Base-by-base conservation (phyloP, 768 basidiomycete species). In the Auricularia cornea region DNA sequence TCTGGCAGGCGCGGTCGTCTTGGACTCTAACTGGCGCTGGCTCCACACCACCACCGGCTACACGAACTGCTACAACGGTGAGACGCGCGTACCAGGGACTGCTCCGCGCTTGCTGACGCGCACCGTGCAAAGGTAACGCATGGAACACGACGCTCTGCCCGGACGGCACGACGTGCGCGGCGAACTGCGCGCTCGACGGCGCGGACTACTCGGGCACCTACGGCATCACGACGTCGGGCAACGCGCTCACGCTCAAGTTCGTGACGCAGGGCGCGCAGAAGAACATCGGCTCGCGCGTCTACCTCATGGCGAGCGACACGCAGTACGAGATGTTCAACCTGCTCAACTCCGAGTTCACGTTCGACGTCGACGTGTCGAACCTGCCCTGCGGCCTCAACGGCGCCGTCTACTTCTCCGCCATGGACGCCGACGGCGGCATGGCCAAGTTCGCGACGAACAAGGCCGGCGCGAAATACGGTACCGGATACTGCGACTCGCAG, bases 381-480 rank as follows among this genome's bases (percentile, higher is more conserved):
- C 78, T 84, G 60, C 79, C 79, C 5, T 84, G 83, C 67, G 83
- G 83, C 64, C 77, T 85, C 69, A 85, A 85, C 71, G 84, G 81
- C 67, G 84, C 84, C 12, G 73, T 85, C 64, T 85, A 85, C 77
- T 83, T 85, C 73, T 73, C 77, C 60, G 78, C 81, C 72, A 86
- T 85, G 84, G 83, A 81, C 68, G 78, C 78, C 11, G 82, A 84
- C 66, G 83, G 83, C 76, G 83, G 82, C 51, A 52, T 77, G 66
- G 65, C 81, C 62, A 75, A 77, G 67, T 81, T 73, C 75, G 64
- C 81, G 20, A 75, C 66, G 70, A 84, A 85, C 79, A 80, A 80
- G 77, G 67, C 67, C 51, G 67, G 67, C 62, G 67, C 67, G 26
- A 64, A 68, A 33, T 68, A 68, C 60, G 67, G 67, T 16, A 52